Evolutionary conservation across 805 yeast genomes (phyloP), one percentile per base, ranked within the genome.

Genomic region (Yamadazyma olivae): DNA sequence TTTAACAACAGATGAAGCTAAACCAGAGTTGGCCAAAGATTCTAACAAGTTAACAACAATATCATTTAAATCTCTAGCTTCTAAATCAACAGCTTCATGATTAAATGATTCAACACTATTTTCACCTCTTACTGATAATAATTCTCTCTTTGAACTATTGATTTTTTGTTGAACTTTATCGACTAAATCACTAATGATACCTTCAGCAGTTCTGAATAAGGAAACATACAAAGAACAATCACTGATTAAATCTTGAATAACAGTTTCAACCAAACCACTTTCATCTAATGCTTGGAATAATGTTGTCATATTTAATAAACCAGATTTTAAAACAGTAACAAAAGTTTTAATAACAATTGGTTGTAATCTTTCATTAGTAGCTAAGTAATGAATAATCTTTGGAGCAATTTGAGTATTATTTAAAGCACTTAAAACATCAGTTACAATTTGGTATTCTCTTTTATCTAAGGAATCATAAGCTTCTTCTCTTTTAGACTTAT

Each of bases 21-120:
- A 61, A n/a, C 73, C 73, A 12, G 71, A 65, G 21, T 53, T 39
- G 17, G 54, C 66, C 47, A 67, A 57, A n/a, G 70, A 63, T 39
- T 67, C 61, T 46, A 67, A 59, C 34, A 67, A 50, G 33, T 63
- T 61, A 21, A 56, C 54, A 10, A 65, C 54, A 18, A 66, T 50
- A 9, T 50, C 49, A 38, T 59, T 48, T 14, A 48, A 34, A 38
- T 54, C 61, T 40, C 61, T 49, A 16, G 41, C 43, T 8, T 44
- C 48, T n/a, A 46, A 36, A 18, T 33, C 39, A 20, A 16, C 31
- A 23, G 28, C 31, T 7, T 25, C 15, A 10, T 7, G 10, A 7
- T 20, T 10, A 18, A 42, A 36, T 14, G 38, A 23, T 25, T 24
- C 32, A 39, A 23, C 18, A 38, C 33, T 14, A 28, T 17, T 14